Base-by-base conservation (phyloP, 2,329 filamentous ascomycete species). In the Diaporthe destruens region DNA sequence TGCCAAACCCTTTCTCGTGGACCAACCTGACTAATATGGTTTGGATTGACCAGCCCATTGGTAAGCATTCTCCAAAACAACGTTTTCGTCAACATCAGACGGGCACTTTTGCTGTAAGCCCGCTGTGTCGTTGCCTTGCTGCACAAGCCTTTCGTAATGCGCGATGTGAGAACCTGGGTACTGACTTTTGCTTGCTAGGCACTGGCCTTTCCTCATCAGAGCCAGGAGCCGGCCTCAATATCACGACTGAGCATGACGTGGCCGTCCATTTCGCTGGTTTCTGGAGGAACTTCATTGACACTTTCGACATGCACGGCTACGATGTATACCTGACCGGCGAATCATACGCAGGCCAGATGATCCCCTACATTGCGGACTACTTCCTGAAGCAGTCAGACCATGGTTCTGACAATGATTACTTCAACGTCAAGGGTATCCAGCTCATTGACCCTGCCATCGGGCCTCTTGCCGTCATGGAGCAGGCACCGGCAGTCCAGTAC, bases 21-120 rank as follows among this genome's bases (percentile, higher is more conserved):
- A 88, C 88, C 59, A 92, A 92, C 68, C 80, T 94, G 32, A 93
- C 92, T 59, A 94, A 94, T 80, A 88, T 94, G 78, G 83, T 95
- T 39, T 95, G 90, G 89, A 86, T 92, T 9, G 92, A 93, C 75
- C 90, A 92, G 77, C 89, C 88, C 8, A 81, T 88, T 9, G 85
- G 85, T 61, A 29, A 59, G 56, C 32, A 56, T 23, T 23, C 23
- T 6, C 20, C 32, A 56, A 56, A 14, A 23, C 47, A 14, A 11
- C 16, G 7, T 5, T 12, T 7, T 16, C 25, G 6, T 36, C 11
- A 0, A 36, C 39, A 2, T 42, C 39, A 16, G 16, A 2, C 29
- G 29, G 29, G 29, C 2, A 29, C 29, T 29, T 29, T 29, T 29
- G n/a, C n/a, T n/a, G 29, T 29, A 5, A 29, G 29, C 29, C 29